Base-by-base conservation (phyloP, 352 stramenopile species). In the Blastocystis sp. region DNA sequence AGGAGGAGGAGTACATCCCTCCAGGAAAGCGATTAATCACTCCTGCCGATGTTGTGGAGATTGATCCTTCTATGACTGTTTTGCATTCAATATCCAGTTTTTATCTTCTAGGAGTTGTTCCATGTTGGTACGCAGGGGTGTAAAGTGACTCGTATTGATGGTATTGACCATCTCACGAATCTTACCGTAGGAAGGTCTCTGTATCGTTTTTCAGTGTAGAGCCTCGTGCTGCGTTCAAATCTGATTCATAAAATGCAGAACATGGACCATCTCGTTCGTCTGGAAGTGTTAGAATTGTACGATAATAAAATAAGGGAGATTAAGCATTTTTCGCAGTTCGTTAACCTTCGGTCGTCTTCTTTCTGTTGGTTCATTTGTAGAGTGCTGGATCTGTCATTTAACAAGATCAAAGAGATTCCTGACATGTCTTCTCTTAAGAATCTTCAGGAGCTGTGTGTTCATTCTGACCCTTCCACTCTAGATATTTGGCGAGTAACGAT, bases 201-300 rank as follows among this genome's bases (percentile, higher is more conserved):
- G 26, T 66, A 34, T 26, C 55, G 16, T 45, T 1, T 68, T 2
- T 69, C 30, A 9, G 30, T 75, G 11, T 66, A 89, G 66, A 76
- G 78, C 43, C 16, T 89, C 11, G 78, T 89, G 43, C 37, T 89
- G 3, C 63, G 78, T 63, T 89, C 78, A 37, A 89, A 89, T 30
- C 55, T 89, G 56, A 89, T 89, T 30, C 78, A 89, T 43, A 89
- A 89, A 59, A 89, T 89, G 16, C 63, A 89, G 55, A 89, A 89
- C 66, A 89, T 89, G 63, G 78, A 89, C 76, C 39, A 78, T 24
- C 56, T 89, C 20, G 66, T 79, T 13, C 41, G 76, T 65, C 66
- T 89, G 24, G 78, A 89, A 55, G 47, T 76, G 45, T 47, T 89
- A 6, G 78, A 89, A 30, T 55, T 89, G n/a, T 89, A 89, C 47